Base-by-base conservation (phyloP, 345 rosid genomes). In the Gossypium turneri region DNA sequence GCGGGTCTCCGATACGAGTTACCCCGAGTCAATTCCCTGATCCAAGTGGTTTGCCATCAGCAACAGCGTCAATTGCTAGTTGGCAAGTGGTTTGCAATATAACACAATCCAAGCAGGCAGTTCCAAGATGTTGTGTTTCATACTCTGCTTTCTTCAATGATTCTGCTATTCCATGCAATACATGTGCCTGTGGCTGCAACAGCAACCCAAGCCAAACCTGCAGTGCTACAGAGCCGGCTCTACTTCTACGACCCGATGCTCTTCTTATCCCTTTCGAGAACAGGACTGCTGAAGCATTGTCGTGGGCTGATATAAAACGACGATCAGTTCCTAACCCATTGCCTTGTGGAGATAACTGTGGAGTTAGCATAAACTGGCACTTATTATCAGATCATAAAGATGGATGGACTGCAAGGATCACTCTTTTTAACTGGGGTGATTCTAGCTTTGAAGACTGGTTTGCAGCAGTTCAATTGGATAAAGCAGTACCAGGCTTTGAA, bases 81-180 rank as follows among this genome's bases (percentile, higher is more conserved):
- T 95, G 99, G 99, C 99, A 95, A 77, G 90, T 95, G 60, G 98
- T 95, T 61, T 95, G 99, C 89, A 95, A 91, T 81, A 95, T 91
- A 77, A 93, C 96, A 25, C 87, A 81, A 55, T 85, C 90, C 65
- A 90, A 86, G 82, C 86, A 85, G 20, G 78, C 75, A 1, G 86
- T 81, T 73, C 99, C 99, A 11, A 90, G 80, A 78, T 95, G 98
- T 58, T 95, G 99, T 17, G 99, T 93, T 20, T 93, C 99, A 1
- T 95, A 88, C 71, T 95, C 99, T 67, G 87, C 99, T 1, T 93
- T 88, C 85, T 93, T 86, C 81, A 93, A 91, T 73, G 97, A 95
- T 64, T 95, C 99, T 0, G 82, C 94, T 62, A 73, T 93, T 75
- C 99, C 99, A 0, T 95, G 99, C 73, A 79, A 75, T 24, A 93